Evolutionary conservation across 768 basidiomycete species (phyloP), one percentile per base, ranked within the genome.

Genomic region (Boletus reticulatus): DNA sequence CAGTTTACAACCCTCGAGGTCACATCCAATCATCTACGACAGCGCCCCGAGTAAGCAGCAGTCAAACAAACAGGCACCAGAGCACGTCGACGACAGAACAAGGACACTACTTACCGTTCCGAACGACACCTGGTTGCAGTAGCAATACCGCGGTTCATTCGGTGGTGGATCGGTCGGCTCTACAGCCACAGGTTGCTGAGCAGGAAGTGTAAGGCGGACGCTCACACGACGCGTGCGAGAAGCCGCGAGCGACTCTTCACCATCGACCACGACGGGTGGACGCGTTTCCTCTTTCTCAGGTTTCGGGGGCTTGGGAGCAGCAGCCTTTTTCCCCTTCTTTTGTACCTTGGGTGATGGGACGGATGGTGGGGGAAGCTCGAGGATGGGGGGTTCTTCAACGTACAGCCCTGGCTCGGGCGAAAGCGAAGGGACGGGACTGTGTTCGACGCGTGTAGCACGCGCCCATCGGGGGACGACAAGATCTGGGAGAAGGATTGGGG

Each of bases 11-110:
- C 77, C 73, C 42, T 76, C 72, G 59, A 81, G 80, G 66, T 96
- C 93, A 64, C 93, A 96, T 16, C 78, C 93, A 58, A 96, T 86
- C 93, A 96, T 94, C 88, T 89, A 43, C 42, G 24, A 19, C 42
- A 48, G 4, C 27, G 29, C 42, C 42, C 31, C 48, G 12, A 41
- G 34, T 45, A 32, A 60, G 58, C 22, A 24, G 46, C 19, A 29
- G 5, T n/a, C 20, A 36, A 46, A 17, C 17, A 36, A 42, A 24
- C 16, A 37, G 20, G 48, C 49, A 27, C 32, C 1, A 19, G n/a
- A 52, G 22, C 19, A 29, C 19, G 11, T 16, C 47, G 17, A 43
- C 6, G 24, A 51, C 29, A 29, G 27, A 14, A 36, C 13, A 36
- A 36, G 34, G 14, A 36, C 12, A 11, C 32, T 14, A 73, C 84